Conservation (phyloP, 2,329 filamentous ascomycete species). For the Ramularia collo-cygni region DNA sequence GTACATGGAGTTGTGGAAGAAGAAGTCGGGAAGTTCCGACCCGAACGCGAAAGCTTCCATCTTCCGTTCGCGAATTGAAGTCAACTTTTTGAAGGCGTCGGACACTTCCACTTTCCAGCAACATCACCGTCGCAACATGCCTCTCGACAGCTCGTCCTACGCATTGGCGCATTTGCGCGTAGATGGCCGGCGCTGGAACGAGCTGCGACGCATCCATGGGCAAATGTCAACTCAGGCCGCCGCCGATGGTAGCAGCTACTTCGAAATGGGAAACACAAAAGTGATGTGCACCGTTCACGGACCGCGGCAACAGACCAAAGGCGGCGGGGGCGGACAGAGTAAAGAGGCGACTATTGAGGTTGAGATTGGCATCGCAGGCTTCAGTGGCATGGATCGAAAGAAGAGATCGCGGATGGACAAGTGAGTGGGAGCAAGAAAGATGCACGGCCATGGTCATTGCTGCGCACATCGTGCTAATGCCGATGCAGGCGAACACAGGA, state of each 20-base stretch:
- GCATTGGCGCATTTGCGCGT: conserved; percentile 64
- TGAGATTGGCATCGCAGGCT: conserved; percentile 78
- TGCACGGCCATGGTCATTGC: background rate
- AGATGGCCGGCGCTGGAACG: conserved; percentile 88
- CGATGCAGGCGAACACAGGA: conserved; percentile 64
- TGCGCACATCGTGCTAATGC: conserved; percentile 7
- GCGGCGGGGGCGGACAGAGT: conserved; percentile 37
- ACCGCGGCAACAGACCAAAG: conserved; percentile 62
- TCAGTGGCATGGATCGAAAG: conserved; percentile 80
- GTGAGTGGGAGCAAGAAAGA: conserved; percentile 42
- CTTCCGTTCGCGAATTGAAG: background rate
- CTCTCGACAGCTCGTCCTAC: conserved; percentile 91
- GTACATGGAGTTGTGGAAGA: too few species aligned
- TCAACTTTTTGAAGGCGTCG: background rate
- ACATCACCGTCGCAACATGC: conserved; percentile 52
- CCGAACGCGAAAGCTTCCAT: background rate
- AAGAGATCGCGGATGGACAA: conserved; percentile 69
- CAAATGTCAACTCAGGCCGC: conserved; percentile 89
- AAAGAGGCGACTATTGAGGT: conserved; percentile 66
- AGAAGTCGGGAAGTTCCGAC: background rate
- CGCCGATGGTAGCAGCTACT: conserved; percentile 85
- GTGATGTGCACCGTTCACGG: conserved; percentile 89
- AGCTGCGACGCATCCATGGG: conserved; percentile 79
- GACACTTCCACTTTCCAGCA: conserved; percentile 2
- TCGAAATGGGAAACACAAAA: conserved; percentile 96